Evolutionary conservation across 1,284 basidiomycete species (phyloP), one percentile per base, ranked within the genome.

Genomic region (Puccinia coronata): DNA sequence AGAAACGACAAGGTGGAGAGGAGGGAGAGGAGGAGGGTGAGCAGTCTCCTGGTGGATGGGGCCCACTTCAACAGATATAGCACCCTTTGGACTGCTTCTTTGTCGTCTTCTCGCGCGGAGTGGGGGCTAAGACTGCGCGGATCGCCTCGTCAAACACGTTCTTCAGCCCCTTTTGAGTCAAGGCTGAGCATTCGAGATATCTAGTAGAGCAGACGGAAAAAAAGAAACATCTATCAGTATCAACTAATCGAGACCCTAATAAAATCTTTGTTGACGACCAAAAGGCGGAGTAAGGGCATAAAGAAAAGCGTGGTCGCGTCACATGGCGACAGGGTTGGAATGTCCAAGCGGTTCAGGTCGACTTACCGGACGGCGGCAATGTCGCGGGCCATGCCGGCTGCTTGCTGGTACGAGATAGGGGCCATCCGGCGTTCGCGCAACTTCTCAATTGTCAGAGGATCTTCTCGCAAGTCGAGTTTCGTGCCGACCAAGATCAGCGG

Each of bases 121-220:
- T 84, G 9, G 88, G 87, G 0, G 86, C 86, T 20, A 88, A 84
- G 78, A 88, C 87, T 34, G 87, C 87, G 28, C 95, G 91, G 85
- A 97, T 97, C 47, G 95, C 95, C 87, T 98, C 95, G 86, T 98
- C 96, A 86, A 98, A 98, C 63, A 98, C 95, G 67, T 92, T 94
- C 91, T 97, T 97, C 85, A 98, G 88, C 31, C 95, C 96, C 88
- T 98, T 96, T 89, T 99, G 97, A 65, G 97, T 98, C 84, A 99
- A 88, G 59, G 97, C 97, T 36, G 95, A 97, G 87, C 96, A 98
- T 87, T 99, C 96, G 82, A 98, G 88, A 86, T 98, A 99, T 87
- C 95, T 96, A 83, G n/a, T 16, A 25, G 12, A 34, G 9, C 6
- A 36, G 43, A 55, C 16, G 36, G 31, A 51, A 51, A 36, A 23